Percentiles rank a stretch among this genome's conserved stretches.
These are phyloP conservation scores for Kwoniella botswanensis DNA, from an alignment of 768 basidiomycete genomes.

Conservation along the genomic window DNA sequence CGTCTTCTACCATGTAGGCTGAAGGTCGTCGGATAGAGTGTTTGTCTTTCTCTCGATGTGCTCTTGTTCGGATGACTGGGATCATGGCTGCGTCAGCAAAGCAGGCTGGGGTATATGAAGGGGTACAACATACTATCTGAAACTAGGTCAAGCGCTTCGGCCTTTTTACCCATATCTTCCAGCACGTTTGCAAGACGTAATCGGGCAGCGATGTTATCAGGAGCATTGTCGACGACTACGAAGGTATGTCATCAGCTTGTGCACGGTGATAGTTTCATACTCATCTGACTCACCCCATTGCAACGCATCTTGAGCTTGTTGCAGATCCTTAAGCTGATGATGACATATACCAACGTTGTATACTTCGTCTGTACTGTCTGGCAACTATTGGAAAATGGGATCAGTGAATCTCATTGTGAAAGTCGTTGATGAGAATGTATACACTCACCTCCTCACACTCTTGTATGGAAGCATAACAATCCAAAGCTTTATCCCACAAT, in stretches of 20 bases:
- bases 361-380: slow-evolving; percentile 50
- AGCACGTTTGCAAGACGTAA: slow-evolving; percentile 89
- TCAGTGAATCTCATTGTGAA: slow-evolving; percentile 7
- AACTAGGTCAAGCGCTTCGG: slow-evolving; percentile 80
- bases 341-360: slow-evolving; percentile 79
- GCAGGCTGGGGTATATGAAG: too few species aligned
- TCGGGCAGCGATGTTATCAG: slow-evolving; percentile 78
- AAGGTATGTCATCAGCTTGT: background rate
- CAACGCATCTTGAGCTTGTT: slow-evolving; percentile 80
- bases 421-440: background rate
- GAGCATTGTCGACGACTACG: slow-evolving; percentile 74
- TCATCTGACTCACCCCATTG: slow-evolving; percentile 67
- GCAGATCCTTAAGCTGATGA: slow-evolving; percentile 73
- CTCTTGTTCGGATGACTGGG: slow-evolving; percentile 30
- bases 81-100: background rate
- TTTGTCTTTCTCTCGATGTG: slow-evolving; percentile 24
- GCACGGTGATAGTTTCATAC: background rate
- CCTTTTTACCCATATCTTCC: slow-evolving; percentile 78
- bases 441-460: slow-evolving; percentile 70
- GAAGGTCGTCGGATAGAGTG: slow-evolving; percentile 8
- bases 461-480: slow-evolving; percentile 78
- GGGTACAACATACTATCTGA: slow-evolving; percentile 68
- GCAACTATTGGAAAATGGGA: slow-evolving; percentile 63
- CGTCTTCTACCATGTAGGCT: background rate
- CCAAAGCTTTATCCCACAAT: slow-evolving; percentile 76